Conservation (phyloP, 208 protist genomes). For the Zelonia costaricensis region DNA sequence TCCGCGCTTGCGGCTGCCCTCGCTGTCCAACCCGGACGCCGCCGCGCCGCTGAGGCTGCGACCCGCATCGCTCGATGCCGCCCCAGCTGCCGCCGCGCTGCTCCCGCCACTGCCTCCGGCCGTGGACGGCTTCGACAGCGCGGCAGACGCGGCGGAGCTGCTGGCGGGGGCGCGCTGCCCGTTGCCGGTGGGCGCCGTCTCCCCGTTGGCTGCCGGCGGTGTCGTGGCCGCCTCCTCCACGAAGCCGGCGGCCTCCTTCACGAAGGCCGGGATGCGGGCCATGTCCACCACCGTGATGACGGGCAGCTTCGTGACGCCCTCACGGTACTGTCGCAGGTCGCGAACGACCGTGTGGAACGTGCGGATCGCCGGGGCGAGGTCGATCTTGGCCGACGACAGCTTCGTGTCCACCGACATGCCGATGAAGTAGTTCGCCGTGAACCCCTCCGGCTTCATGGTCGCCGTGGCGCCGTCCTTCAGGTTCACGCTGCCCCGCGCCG, state of each 20-base stretch:
- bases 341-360: constrained; percentile 69
- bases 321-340: constrained; percentile 71
- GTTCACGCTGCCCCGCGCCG: neutral
- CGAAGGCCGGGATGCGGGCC: constrained; percentile 64
- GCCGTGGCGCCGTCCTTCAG: constrained; percentile 8
- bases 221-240: constrained; percentile 23
- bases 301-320: constrained; percentile 75
- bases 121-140: constrained; percentile 1
- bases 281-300: constrained; percentile 68
- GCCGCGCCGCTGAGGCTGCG: constrained; percentile 1
- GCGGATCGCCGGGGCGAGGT: constrained; percentile 66
- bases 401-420: constrained; percentile 77
- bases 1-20: constrained; percentile 14
- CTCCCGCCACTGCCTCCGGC: neutral
- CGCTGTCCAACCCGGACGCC: neutral
- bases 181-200: neutral
- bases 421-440: constrained; percentile 84
- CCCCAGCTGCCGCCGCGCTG: neutral
- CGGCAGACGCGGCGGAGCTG: constrained; percentile 1
- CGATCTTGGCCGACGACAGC: constrained; percentile 52
- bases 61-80: neutral
- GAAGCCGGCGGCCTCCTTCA: constrained; percentile 70
- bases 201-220: neutral
- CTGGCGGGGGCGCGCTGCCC: neutral
- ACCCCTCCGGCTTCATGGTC: constrained; percentile 10